Percentiles rank a stretch among this genome's conserved stretches.
phyloP scores from a whole-genome alignment of 345 rosid genomes.

The Eucalyptus curtisii region DNA sequence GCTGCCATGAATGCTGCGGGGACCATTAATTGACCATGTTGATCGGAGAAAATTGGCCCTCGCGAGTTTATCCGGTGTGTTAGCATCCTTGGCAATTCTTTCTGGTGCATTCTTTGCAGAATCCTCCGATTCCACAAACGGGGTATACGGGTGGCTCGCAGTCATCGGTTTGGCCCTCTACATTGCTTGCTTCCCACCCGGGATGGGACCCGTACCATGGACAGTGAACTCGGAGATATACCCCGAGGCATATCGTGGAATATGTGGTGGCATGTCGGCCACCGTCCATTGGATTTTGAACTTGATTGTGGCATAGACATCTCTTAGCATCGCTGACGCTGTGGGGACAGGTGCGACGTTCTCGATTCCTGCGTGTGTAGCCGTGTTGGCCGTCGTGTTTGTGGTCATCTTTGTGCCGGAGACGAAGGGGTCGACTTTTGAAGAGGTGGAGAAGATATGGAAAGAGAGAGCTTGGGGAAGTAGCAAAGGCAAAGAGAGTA shows the following conservation, averaged over 20 bases:
- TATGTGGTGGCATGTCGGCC: conserved; percentile 82
- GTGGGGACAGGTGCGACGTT: conserved; percentile 57
- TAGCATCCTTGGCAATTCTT: too few relatives aligned
- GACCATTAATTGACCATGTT: too few relatives aligned
- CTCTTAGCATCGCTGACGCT: conserved; percentile 50
- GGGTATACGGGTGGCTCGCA: conserved; percentile 60
- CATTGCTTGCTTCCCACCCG: not conserved
- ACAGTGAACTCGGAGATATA: conserved; percentile 88
- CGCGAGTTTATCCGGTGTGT: too few relatives aligned
- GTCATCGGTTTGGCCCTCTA: conserved; percentile 64
- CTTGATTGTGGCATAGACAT: conserved; percentile 59
- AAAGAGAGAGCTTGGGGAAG: conserved; percentile 68
- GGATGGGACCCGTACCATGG: conserved; percentile 18
- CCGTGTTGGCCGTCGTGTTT: conserved; percentile 42
- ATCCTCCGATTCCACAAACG: conserved; percentile 8
- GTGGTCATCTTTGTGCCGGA: conserved; percentile 65
- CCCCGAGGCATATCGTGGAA: conserved; percentile 73
- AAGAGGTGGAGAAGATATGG: conserved; percentile 73
- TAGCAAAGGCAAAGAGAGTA: not conserved
- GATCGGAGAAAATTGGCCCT: too few relatives aligned
- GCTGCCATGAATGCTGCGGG: too few relatives aligned
- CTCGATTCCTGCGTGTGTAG: conserved; percentile 63
- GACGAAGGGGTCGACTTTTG: conserved; percentile 78
- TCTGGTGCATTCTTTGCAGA: too few relatives aligned
- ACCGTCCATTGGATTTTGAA: conserved; percentile 82